phyloP scores from a whole-genome alignment of 768 basidiomycete species.

The Mycena rebaudengoi region DNA sequence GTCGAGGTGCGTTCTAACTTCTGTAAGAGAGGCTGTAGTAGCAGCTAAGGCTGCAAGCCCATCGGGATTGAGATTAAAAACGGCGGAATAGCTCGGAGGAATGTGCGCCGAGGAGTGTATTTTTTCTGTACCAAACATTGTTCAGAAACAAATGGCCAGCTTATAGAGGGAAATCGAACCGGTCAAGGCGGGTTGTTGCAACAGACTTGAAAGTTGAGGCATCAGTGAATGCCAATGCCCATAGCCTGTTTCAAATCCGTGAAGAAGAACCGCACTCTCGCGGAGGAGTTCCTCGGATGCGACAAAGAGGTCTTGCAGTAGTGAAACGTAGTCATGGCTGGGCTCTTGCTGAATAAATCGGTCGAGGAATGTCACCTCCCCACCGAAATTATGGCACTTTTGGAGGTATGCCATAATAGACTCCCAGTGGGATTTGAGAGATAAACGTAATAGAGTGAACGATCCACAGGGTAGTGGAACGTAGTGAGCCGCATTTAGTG shows the following conservation, averaged over 20 bases:
- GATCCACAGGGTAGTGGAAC: background rate
- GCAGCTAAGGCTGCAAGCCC: background rate
- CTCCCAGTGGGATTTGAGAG: constrained; percentile 9
- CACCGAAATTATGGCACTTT: constrained; percentile 3
- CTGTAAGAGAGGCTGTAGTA: background rate
- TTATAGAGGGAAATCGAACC: too few relatives aligned
- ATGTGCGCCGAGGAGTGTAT: background rate
- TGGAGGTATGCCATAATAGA: constrained; percentile 4
- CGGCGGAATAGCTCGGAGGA: background rate
- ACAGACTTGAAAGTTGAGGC: background rate
- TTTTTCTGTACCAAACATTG: background rate
- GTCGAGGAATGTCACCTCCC: background rate
- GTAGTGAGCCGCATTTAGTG: background rate
- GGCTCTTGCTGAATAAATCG: background rate
- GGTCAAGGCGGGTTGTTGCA: background rate
- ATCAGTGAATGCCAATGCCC: background rate
- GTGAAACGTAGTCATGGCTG: background rate
- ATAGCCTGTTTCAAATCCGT: background rate
- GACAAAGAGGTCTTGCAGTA: background rate
- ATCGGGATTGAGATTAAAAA: too few relatives aligned
- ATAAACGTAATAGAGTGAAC: background rate
- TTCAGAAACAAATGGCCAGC: background rate
- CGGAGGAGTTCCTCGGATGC: background rate
- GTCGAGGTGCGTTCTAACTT: background rate
- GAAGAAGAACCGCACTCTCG: background rate